Evolutionary conservation across 768 basidiomycete species (phyloP).

Genomic region (Pisolithus albus): DNA sequence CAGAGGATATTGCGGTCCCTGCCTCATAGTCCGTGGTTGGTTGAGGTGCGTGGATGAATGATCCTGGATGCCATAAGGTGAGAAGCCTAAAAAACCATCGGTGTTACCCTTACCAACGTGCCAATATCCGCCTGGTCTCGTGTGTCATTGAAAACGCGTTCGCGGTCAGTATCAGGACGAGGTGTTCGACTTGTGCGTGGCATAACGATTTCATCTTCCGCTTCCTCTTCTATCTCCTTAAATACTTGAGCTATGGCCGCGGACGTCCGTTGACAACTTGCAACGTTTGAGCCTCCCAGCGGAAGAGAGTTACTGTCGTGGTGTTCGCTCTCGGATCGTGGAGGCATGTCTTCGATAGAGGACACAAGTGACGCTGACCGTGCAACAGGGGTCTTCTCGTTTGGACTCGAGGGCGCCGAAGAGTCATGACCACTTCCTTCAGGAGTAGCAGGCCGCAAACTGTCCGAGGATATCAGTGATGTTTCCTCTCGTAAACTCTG

Average conservation of each 20-base stretch:
- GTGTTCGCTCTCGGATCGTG: slow-evolving; percentile 13
- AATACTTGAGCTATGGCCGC: slow-evolving; percentile 71
- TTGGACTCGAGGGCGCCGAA: slow-evolving; percentile 38
- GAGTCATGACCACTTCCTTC: slow-evolving; percentile 39
- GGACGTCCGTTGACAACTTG: slow-evolving; percentile 53
- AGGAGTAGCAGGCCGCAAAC: slow-evolving; percentile 49
- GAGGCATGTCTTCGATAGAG: slow-evolving; percentile 24
- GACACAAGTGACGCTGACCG: slow-evolving; percentile 38
- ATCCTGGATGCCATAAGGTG: slow-evolving; percentile 10
- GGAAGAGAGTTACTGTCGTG: slow-evolving; percentile 7
- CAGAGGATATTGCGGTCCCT: slow-evolving; percentile 66
- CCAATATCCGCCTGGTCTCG: slow-evolving; percentile 13
- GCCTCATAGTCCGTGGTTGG: slow-evolving; percentile 45
- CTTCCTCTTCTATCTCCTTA: slow-evolving; percentile 67
- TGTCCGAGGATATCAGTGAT: slow-evolving; percentile 37
- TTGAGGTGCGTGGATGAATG: slow-evolving; percentile 21
- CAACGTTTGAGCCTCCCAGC: slow-evolving; percentile 44
- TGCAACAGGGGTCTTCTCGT: slow-evolving; percentile 32
- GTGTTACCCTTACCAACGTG: slow-evolving; percentile 19
- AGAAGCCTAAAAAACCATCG: slow-evolving; percentile 11
- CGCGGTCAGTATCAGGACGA: slow-evolving; percentile 29
- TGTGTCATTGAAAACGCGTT: slow-evolving; percentile 13
- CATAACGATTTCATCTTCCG: slow-evolving; percentile 72
- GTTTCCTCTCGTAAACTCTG: slow-evolving; percentile 41
- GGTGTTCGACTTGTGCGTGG: slow-evolving; percentile 52